These are phyloP conservation scores for Pseudonectria buxi DNA, from an alignment of 2,329 filamentous ascomycete genomes.

Conservation along the genomic window DNA sequence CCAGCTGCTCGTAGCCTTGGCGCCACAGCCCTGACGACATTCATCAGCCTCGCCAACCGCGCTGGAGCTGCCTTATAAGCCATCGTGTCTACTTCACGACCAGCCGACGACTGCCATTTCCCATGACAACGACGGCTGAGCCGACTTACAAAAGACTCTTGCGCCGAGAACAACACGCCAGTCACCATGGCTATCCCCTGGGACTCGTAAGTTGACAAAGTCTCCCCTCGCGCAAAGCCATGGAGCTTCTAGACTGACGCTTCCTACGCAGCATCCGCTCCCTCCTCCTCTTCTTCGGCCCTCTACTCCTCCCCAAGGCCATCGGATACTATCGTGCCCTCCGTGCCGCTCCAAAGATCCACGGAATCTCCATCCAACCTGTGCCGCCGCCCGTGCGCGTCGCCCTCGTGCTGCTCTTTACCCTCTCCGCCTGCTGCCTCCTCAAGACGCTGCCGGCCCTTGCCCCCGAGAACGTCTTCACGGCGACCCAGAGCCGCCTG, in stretches of 20 bases:
- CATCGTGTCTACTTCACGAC: too few relatives aligned
- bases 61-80: too few relatives aligned
- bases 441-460: slow-evolving; percentile 60
- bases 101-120: not conserved
- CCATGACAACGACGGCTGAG: not conserved
- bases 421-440: slow-evolving; percentile 38
- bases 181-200: slow-evolving; percentile 22
- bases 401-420: slow-evolving; percentile 54
- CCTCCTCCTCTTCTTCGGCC: slow-evolving; percentile 58
- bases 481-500: slow-evolving; percentile 68
- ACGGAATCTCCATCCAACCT: slow-evolving; percentile 46
- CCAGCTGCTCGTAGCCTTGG: too few relatives aligned
- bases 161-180: not conserved
- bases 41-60: too few relatives aligned
- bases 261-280: slow-evolving; percentile 40
- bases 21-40: too few relatives aligned
- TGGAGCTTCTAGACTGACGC: too few relatives aligned
- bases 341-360: slow-evolving; percentile 35
- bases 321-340: slow-evolving; percentile 57
- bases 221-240: too few relatives aligned
- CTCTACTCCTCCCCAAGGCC: slow-evolving; percentile 61
- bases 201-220: slow-evolving; percentile 19
- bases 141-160: too few relatives aligned
- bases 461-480: slow-evolving; percentile 76
- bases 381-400: slow-evolving; percentile 47